These are phyloP conservation scores for Xylariaceae sp. DNA, from an alignment of 2,329 filamentous ascomycete genomes.

Conservation along the genomic window DNA sequence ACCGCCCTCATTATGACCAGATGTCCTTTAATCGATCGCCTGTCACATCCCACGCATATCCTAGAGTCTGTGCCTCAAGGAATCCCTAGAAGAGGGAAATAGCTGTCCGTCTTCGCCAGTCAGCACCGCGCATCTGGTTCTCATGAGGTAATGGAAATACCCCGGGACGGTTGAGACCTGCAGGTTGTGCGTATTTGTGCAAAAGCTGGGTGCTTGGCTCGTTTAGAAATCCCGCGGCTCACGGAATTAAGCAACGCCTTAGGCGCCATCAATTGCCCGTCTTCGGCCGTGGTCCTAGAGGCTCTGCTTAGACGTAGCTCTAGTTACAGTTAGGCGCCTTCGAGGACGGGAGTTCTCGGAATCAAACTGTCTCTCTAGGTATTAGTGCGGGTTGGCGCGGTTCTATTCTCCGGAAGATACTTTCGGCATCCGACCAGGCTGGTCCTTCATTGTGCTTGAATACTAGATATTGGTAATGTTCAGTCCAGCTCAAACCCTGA, in stretches of 20 bases:
- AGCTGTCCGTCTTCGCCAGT: constrained; percentile 7
- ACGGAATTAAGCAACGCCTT: constrained; percentile 24
- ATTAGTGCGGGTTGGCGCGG: too few species aligned
- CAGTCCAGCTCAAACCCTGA: too few species aligned
- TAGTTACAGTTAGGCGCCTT: background rate
- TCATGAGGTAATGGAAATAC: constrained; percentile 39
- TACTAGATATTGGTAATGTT: too few species aligned
- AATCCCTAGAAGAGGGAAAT: constrained; percentile 8
- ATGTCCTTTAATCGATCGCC: background rate
- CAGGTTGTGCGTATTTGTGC: constrained; percentile 3
- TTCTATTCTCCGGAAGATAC: too few species aligned
- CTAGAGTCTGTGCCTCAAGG: background rate
- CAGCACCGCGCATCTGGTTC: constrained; percentile 25
- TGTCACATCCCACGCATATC: background rate
- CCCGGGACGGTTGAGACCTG: constrained; percentile 10
- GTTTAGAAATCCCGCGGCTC: constrained; percentile 21
- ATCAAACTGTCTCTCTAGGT: too few species aligned
- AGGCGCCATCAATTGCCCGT: constrained; percentile 14
- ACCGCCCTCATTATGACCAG: background rate
- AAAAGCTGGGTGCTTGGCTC: constrained; percentile 14
- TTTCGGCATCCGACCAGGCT: too few species aligned
- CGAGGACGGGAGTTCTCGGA: constrained; percentile 24
- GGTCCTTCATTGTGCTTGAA: too few species aligned
- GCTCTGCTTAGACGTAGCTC: constrained; percentile 4
- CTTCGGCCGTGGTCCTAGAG: constrained; percentile 19